Conservation (phyloP, 2,329 filamentous ascomycete species). For the Zelopaecilomyces penicillatus region DNA sequence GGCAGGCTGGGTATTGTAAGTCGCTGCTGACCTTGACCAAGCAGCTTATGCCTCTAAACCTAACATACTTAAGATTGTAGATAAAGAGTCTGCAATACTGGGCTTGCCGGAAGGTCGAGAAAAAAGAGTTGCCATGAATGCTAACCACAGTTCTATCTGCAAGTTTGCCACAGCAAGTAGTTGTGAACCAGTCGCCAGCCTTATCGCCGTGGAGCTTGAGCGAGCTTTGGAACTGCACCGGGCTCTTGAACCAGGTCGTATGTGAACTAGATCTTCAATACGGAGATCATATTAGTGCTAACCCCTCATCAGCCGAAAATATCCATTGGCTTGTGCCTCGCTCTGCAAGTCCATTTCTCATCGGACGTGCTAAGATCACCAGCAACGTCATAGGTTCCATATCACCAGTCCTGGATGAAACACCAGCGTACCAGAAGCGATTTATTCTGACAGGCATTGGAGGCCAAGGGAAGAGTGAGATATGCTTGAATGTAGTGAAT, state of each 20-base stretch:
- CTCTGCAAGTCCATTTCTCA: neutral
- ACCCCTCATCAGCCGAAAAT: neutral
- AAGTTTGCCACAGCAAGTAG: slow-evolving; percentile 4
- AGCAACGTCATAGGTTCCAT: neutral
- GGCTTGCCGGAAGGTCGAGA: neutral
- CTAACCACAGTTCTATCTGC: slow-evolving; percentile 5
- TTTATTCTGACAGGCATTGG: slow-evolving; percentile 4
- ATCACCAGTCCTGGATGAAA: neutral
- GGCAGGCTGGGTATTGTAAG: slow-evolving; percentile 2
- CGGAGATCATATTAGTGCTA: neutral
- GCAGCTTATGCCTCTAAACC: too few relatives aligned
- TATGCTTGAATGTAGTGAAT: slow-evolving; percentile 1
- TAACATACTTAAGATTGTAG: slow-evolving; percentile 3
- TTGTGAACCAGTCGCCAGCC: neutral
- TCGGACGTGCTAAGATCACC: slow-evolving; percentile 2
- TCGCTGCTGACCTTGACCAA: too few relatives aligned
- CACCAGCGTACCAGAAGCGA: neutral
- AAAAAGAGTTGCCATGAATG: neutral
- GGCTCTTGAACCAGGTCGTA: slow-evolving; percentile 1
- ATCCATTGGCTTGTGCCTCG: slow-evolving; percentile 1
- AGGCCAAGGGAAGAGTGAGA: slow-evolving; percentile 6
- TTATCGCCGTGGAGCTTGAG: slow-evolving; percentile 1
- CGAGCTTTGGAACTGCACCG: neutral
- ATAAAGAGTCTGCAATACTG: slow-evolving; percentile 1
- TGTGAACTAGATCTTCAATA: neutral